phyloP scores from a whole-genome alignment of 208 protist species.

The Trichomonas vaginalis region DNA sequence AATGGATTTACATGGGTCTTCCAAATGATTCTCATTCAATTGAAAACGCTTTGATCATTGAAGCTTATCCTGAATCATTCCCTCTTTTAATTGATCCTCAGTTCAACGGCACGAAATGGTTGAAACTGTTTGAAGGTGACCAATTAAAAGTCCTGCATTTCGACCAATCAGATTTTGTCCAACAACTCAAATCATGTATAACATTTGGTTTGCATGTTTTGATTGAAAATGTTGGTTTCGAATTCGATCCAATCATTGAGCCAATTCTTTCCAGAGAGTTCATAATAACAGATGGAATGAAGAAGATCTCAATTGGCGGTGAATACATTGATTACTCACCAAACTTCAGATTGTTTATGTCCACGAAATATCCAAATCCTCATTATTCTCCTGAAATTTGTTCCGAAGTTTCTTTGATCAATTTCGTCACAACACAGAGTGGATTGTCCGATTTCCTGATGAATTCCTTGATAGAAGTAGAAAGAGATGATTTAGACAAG shows the following conservation, averaged over 20 bases:
- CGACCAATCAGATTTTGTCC: constrained; percentile 58
- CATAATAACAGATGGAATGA: constrained; percentile 64
- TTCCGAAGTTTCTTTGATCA: constrained; percentile 88
- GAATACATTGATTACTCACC: constrained; percentile 45
- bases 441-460: constrained; percentile 93
- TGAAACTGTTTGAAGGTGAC: constrained; percentile 69
- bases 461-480: constrained; percentile 83
- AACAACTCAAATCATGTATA: constrained; percentile 44
- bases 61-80: constrained; percentile 64
- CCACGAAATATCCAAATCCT: constrained; percentile 90
- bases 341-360: constrained; percentile 83
- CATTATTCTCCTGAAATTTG: constrained; percentile 91
- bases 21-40: constrained; percentile 82
- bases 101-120: constrained; percentile 86
- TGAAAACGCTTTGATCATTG: constrained; percentile 82
- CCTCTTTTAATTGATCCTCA: constrained; percentile 94
- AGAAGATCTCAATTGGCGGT: background rate
- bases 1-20: constrained; percentile 86
- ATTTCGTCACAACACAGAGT: constrained; percentile 90
- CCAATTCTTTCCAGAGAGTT: constrained; percentile 70
- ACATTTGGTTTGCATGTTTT: constrained; percentile 49
- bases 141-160: constrained; percentile 66
- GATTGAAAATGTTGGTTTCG: constrained; percentile 79
- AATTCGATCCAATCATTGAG: constrained; percentile 85
- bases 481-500: constrained; percentile 86